Evolutionary conservation across 2,329 filamentous ascomycete species (phyloP), one percentile per base, ranked within the genome.

Genomic region (Clonostachys byssicola): DNA sequence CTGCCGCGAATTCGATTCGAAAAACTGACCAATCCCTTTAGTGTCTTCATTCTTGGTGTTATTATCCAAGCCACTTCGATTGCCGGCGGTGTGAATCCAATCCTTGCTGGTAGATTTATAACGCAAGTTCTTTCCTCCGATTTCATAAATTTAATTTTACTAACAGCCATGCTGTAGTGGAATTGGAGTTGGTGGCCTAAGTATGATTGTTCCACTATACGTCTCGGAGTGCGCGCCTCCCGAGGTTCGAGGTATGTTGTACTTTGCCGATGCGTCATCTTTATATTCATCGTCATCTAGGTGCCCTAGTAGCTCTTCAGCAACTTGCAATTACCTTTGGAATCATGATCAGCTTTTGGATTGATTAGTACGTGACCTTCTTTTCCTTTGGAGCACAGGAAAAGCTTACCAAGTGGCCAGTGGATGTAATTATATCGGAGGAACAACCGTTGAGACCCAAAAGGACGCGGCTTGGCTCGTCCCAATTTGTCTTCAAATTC

Each of bases 401-500:
- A 23, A 16, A 17, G 4, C 14, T 62, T 50, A 62, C 63, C 54
- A 68, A 63, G 5, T 23, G 12, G 6, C 0, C 36, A 70, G 66
- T 51, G 81, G 82, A 5, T 84, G 79, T 42, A 85, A 87, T 58
- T 84, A 76, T 59, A 86, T 87, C 42, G 83, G 84, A 1, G 87
- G 61, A 49, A 74, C 70, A 4, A 43, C 46, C 1, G 49, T 63
- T 56, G 70, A 63, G 1, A 55, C 54, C 2, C 84, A 92, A 63
- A 74, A 73, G 12, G 76, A 89, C 53, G 81, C 82, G 0, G 83
- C 88, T 0, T 94, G 88, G 88, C 74, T 89, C 1, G 67, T 88
- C 0, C 88, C 88, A 0, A 80, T 89, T 44, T 84, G 80, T 53
- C 71, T 92, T 1, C 88, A 92, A 56, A 72, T 91, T 5, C 72